Conservation (phyloP, 2,329 filamentous ascomycete genomes). For the Paecilomyces sp. region DNA sequence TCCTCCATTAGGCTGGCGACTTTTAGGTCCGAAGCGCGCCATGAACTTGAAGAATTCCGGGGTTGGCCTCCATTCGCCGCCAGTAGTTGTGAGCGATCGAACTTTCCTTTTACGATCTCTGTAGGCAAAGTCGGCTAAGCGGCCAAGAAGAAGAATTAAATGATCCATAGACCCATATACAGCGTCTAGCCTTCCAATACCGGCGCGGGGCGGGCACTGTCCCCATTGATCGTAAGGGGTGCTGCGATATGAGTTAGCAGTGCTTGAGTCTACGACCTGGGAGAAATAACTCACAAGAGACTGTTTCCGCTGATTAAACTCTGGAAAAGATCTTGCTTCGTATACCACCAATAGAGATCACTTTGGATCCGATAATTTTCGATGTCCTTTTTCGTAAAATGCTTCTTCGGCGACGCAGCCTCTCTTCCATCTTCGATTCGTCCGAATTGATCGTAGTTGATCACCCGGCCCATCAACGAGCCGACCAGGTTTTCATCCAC, state of each 20-base stretch:
- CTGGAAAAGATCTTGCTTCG: constrained; percentile 89
- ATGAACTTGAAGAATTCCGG: constrained; percentile 40
- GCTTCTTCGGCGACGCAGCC: constrained; percentile 16
- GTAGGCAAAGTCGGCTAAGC: constrained; percentile 70
- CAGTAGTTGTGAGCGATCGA: constrained; percentile 54
- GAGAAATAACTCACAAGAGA: constrained; percentile 61
- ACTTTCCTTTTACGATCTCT: constrained; percentile 74
- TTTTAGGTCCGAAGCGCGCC: constrained; percentile 17
- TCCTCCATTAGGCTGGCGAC: constrained; percentile 2
- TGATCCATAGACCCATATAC: constrained; percentile 88
- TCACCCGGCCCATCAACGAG: constrained; percentile 48
- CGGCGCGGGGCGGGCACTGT: constrained; percentile 80
- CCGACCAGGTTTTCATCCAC: constrained; percentile 54
- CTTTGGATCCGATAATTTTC: constrained; percentile 72
- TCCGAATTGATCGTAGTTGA: constrained; percentile 54
- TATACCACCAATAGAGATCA: constrained; percentile 94
- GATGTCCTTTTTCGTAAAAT: constrained; percentile 54
- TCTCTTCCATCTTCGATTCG: constrained; percentile 33
- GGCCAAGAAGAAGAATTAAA: constrained; percentile 70
- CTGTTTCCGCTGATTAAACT: constrained; percentile 79
- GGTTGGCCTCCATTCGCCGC: constrained; percentile 50
- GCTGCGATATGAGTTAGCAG: constrained; percentile 37
- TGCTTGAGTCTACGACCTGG: neutral
- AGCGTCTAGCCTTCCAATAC: constrained; percentile 68
- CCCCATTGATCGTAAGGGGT: constrained; percentile 75